Conservation (phyloP, 768 basidiomycete species). For the Dacryopinax primogenitus region DNA sequence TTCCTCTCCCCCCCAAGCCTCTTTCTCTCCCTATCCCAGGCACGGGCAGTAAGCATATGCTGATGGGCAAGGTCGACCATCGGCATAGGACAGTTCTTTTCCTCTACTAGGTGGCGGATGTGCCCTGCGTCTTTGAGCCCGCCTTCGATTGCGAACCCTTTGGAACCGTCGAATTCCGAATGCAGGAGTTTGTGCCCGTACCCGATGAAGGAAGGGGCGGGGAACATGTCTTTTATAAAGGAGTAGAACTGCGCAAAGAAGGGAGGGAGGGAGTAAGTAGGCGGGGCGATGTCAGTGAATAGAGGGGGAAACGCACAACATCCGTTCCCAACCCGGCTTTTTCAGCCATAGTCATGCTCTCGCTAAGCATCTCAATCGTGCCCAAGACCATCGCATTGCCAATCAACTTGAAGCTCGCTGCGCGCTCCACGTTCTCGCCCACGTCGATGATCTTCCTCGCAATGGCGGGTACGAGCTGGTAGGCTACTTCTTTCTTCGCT, state of each 20-base stretch:
- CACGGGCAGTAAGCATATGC: constrained; percentile 65
- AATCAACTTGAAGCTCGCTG: constrained; percentile 61
- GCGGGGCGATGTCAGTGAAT: not conserved
- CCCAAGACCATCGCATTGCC: constrained; percentile 70
- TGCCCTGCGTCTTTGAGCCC: constrained; percentile 79
- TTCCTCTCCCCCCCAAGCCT: constrained; percentile 34
- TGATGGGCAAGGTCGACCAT: constrained; percentile 58
- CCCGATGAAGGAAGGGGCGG: constrained; percentile 44
- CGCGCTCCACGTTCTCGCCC: constrained; percentile 69
- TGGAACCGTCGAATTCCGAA: constrained; percentile 59
- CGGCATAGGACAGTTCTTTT: constrained; percentile 59
- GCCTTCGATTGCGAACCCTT: constrained; percentile 71
- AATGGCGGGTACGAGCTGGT: constrained; percentile 66
- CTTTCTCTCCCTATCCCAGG: constrained; percentile 43
- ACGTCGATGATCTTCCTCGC: constrained; percentile 62
- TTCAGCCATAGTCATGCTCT: constrained; percentile 73
- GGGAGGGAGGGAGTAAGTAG: not conserved
- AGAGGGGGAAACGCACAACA: constrained; percentile 28
- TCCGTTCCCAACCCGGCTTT: constrained; percentile 66
- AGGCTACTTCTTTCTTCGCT: constrained; percentile 66
- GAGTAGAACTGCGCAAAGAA: constrained; percentile 17
- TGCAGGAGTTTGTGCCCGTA: constrained; percentile 59
- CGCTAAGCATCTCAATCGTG: constrained; percentile 64
- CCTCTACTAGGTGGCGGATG: constrained; percentile 54
- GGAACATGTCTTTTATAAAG: constrained; percentile 44